Evolutionary conservation across 2,329 filamentous ascomycete species (phyloP).

Genomic region (Colletotrichum sp.): DNA sequence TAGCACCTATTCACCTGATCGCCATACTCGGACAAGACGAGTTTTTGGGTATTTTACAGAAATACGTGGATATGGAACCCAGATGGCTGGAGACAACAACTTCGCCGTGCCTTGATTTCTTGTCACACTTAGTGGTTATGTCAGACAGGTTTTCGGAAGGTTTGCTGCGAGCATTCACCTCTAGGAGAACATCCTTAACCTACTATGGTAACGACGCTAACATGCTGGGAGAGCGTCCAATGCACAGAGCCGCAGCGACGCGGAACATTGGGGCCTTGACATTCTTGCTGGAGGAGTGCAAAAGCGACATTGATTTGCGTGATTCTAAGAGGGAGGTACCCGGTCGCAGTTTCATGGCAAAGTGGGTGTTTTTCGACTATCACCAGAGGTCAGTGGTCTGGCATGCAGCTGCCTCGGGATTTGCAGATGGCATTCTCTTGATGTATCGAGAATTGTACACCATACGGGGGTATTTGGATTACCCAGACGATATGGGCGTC

Average conservation of each 20-base stretch:
- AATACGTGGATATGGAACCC: not conserved
- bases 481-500: rapidly evolving
- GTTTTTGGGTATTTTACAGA: not conserved
- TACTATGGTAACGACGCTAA: not conserved
- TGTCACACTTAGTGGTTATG: not conserved
- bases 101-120: not conserved
- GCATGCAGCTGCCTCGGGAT: not conserved
- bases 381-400: not conserved
- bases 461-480: rapidly evolving
- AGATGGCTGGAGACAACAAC: not conserved
- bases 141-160: not conserved
- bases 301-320: no score
- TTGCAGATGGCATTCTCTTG: rapidly evolving
- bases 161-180: not conserved
- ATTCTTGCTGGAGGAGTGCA: not conserved
- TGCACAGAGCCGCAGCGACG: not conserved
- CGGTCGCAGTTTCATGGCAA: not conserved
- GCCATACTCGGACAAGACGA: not conserved
- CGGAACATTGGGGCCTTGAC: not conserved
- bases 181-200: not conserved
- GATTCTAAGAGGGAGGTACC: no score
- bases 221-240: not conserved
- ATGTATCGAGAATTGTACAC: not conserved
- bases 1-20: not conserved
- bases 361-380: not conserved